phyloP scores from a whole-genome alignment of 169 alveolate species.

The Cyclospora cayetanensis region DNA sequence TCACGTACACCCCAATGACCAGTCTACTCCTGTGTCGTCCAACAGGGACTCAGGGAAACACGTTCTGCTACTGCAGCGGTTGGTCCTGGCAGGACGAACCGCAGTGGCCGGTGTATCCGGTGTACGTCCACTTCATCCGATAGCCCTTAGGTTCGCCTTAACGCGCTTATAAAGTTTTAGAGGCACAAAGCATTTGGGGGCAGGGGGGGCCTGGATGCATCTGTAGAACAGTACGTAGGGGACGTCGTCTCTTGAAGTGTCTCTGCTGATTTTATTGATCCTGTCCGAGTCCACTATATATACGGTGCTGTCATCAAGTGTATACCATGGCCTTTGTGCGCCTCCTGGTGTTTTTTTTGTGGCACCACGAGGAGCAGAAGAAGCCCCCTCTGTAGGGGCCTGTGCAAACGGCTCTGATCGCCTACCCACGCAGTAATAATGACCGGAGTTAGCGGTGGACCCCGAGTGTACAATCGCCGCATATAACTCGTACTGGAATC shows the following conservation, averaged over 20 bases:
- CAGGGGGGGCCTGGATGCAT: constrained; percentile 26
- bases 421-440: constrained; percentile 85
- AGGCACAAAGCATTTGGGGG: background rate
- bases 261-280: background rate
- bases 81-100: too few species aligned
- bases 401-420: constrained; percentile 75
- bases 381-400: background rate
- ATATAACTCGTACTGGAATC: constrained; percentile 81
- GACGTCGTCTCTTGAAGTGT: background rate
- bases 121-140: too few species aligned
- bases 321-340: background rate
- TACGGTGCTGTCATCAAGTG: constrained; percentile 1
- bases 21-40: too few species aligned
- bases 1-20: too few species aligned
- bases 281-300: background rate
- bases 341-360: background rate
- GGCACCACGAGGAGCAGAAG: background rate
- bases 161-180: too few species aligned
- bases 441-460: constrained; percentile 82
- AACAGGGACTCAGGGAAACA: too few species aligned
- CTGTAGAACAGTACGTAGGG: constrained; percentile 33
- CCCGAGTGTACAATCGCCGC: constrained; percentile 86
- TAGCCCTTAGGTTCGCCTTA: too few species aligned
- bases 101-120: too few species aligned
- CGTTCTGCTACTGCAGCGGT: too few species aligned